phyloP scores from a whole-genome alignment of 306 rosid species.

The Prunus padus region DNA sequence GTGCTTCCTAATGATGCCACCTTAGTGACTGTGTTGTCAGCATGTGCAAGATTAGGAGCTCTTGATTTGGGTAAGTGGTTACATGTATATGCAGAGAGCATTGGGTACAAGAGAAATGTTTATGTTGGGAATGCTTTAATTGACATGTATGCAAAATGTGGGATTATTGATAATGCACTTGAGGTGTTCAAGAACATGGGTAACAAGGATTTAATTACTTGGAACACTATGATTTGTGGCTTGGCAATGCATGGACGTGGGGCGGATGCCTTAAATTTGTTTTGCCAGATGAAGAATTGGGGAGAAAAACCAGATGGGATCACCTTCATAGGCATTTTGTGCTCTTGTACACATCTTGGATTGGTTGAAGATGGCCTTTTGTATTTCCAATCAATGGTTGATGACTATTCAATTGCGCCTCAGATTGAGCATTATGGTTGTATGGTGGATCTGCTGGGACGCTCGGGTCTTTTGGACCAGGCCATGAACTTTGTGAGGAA shows the following conservation, averaged over 20 bases:
- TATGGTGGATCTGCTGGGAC: conserved; percentile 54
- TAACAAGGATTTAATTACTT: conserved; percentile 44
- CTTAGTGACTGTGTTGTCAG: conserved; percentile 52
- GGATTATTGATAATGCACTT: conserved; percentile 51
- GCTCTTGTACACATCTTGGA: conserved; percentile 72
- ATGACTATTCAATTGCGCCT: conserved; percentile 48
- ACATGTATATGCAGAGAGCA: conserved; percentile 47
- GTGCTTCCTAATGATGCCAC: conserved; percentile 74
- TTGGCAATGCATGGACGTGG: conserved; percentile 63
- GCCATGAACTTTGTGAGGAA: conserved; percentile 58
- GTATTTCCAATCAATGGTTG: conserved; percentile 59
- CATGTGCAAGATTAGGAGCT: conserved; percentile 76
- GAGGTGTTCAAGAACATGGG: conserved; percentile 52
- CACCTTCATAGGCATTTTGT: conserved; percentile 61
- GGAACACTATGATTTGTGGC: conserved; percentile 53
- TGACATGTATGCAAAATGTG: conserved; percentile 85
- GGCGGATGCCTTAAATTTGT: conserved; percentile 53
- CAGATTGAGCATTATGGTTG: conserved; percentile 63
- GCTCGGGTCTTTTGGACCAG: conserved; percentile 57
- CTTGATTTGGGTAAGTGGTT: conserved; percentile 69
- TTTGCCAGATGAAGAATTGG: conserved; percentile 51
- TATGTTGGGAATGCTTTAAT: conserved; percentile 60
- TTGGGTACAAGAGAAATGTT: conserved; percentile 49
- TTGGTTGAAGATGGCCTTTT: conserved; percentile 52
- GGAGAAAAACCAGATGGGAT: conserved; percentile 54